Evolutionary conservation across 148 eudicot species (phyloP), one percentile per base, ranked within the genome.

Genomic region (Silene conica): DNA sequence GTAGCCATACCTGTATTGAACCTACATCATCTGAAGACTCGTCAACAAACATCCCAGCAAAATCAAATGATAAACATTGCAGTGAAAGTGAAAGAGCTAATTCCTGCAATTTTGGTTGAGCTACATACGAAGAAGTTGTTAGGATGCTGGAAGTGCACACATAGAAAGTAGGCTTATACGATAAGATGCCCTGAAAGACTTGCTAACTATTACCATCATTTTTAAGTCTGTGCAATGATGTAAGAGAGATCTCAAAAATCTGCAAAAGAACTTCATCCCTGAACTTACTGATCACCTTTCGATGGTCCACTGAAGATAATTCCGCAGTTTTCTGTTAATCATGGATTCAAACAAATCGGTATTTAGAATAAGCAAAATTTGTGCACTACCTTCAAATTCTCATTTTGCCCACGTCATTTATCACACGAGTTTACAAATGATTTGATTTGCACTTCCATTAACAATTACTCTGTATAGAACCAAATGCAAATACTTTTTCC

Each of bases 11-110:
- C 98, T 95, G 97, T 55, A 87, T 84, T 79, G 91, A 82, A 52
- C 90, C 92, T 73, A 83, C 81, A 75, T 95, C 99, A 76, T 95
- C 99, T 72, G 97, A 87, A 76, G 88, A 90, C 85, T 93, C 99
- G 86, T 95, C 97, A 79, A 81, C 69, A 69, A 90, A 78, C 70
- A 89, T 80, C 66, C 92, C 96, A 84, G 84, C 82, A 80, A 90
- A 95, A 81, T 95, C 97, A 81, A 84, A 95, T 43, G 99, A 90
- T 70, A 95, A 75, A 74, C 96, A 95, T 83, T 83, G 89, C 34
- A 86, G 80, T 26, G 99, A 89, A 70, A 95, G 89, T 54, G 90
- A 86, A 41, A 95, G 96, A 78, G 97, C 97, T 82, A 85, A 72
- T 80, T 95, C 96, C 80, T 92, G 97, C 83, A 95, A 82, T 68